Base-by-base conservation (phyloP, 2,329 filamentous ascomycete species). In the Aspergillus sp. region DNA sequence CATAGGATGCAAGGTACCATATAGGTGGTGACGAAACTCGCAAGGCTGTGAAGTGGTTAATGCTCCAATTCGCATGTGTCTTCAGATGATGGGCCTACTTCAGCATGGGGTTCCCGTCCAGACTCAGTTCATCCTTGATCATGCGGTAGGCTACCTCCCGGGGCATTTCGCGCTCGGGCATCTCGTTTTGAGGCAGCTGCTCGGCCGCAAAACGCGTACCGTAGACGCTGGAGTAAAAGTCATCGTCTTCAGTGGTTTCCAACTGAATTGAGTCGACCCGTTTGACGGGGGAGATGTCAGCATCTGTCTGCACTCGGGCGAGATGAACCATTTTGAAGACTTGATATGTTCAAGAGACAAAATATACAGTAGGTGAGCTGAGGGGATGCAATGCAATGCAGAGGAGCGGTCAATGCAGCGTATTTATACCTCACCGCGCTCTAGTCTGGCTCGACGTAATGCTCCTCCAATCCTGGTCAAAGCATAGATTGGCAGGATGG, bases 21-120 rank as follows among this genome's bases (percentile, higher is more conserved):
- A 78, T 95, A 96, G 1, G 93, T 96, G 1, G 92, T 96, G 60
- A 96, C 91, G 67, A 97, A 97, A 35, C 87, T 92, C 26, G 93
- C 92, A 64, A 97, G 75, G 72, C 90, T 94, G 58, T 64, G 17
- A 8, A 7, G 19, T 22, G 22, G 17, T 42, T 42, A 42, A 17
- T 13, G 35, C 0, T 17, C 11, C 4, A 36, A 36, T 36, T n/a
- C n/a, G 14, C 13, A 1, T 38, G 35, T 38, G 5, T n/a, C 14
- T 16, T n/a, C 14, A 4, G 13, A 44, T 16, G 6, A 16, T 38
- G 33, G 33, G 60, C 67, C 48, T 64, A 76, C 73, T 79, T 79
- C 48, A 95, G 81, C 80, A 91, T 93, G 8, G 91, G 90, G 63
- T 93, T 95, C 51, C 91, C 91, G 69, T 97, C 93, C 48, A 96